Conservation (phyloP, 179 eudicot species). For the Vitellaria paradoxa region DNA sequence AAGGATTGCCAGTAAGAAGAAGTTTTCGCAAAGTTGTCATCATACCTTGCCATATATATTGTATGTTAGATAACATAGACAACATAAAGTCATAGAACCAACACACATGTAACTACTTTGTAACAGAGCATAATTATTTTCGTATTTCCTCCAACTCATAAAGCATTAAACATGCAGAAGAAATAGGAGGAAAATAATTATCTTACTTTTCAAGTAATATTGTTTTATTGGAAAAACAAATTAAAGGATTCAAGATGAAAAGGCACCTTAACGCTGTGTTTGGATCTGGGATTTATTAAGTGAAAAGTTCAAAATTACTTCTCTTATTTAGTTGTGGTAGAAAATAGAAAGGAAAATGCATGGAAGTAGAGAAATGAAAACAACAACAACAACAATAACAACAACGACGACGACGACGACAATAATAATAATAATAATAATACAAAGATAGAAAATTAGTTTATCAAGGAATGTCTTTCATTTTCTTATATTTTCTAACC, state of each 20-base stretch:
- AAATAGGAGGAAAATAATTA: neutral
- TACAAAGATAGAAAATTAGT: too few relatives aligned
- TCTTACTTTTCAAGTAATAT: neutral
- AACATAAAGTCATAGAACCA: neutral
- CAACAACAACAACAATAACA: too few relatives aligned
- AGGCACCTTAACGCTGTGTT: too few relatives aligned
- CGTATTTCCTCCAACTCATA: neutral
- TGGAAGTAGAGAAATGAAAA: too few relatives aligned
- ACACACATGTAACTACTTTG: neutral
- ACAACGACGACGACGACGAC: too few relatives aligned
- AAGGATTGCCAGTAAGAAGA: conserved; percentile 85
- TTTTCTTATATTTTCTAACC: too few relatives aligned
- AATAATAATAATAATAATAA: too few relatives aligned
- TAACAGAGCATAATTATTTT: neutral
- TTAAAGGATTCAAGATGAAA: neutral
- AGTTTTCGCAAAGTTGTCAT: conserved; percentile 90
- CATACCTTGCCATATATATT: conserved; percentile 38
- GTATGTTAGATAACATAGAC: conserved; percentile 13
- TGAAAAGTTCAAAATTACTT: too few relatives aligned
- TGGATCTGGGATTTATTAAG: too few relatives aligned
- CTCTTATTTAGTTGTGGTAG: too few relatives aligned
- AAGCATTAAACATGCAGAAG: neutral
- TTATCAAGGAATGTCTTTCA: too few relatives aligned
- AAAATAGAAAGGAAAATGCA: too few relatives aligned
- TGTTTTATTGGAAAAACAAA: neutral